A percentile compares a stretch with the other conserved stretches of the same genome.
Evolutionary conservation across 2,329 filamentous ascomycete genomes (phyloP).

Genomic region (Capronia americana): DNA sequence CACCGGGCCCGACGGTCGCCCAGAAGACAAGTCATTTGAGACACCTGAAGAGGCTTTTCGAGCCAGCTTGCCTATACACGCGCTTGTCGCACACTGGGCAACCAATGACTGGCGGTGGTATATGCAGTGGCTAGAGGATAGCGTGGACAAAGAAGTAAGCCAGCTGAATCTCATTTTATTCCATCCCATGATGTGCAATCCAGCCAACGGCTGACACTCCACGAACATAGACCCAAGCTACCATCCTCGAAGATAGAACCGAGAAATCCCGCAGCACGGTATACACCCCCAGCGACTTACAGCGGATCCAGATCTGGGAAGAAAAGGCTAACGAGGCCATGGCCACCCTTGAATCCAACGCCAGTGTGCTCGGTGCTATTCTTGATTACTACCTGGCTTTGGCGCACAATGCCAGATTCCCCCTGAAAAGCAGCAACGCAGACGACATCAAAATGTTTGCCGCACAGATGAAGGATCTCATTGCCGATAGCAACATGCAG

Average conservation of each 20-base stretch:
- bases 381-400: slow-evolving; percentile 37
- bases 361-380: slow-evolving; percentile 42
- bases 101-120: slow-evolving; percentile 54
- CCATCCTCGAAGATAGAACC: background rate
- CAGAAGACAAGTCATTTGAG: slow-evolving; percentile 46
- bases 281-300: slow-evolving; percentile 43
- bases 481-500: slow-evolving; percentile 48
- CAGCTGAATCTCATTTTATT: background rate
- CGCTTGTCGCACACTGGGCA: slow-evolving; percentile 51
- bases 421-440: slow-evolving; percentile 39
- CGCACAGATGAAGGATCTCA: slow-evolving; percentile 45
- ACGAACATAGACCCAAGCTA: slow-evolving; percentile 15
- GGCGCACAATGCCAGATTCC: slow-evolving; percentile 49
- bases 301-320: slow-evolving; percentile 48
- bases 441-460: slow-evolving; percentile 42
- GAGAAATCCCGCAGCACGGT: slow-evolving; percentile 7
- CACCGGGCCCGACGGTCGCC: slow-evolving; percentile 43
- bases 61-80: slow-evolving; percentile 48
- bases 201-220: background rate
- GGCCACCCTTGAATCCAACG: slow-evolving; percentile 45
- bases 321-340: slow-evolving; percentile 49
- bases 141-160: background rate
- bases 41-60: slow-evolving; percentile 45
- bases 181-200: background rate
- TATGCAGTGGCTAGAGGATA: slow-evolving; percentile 8